Evolutionary conservation across 768 basidiomycete species (phyloP).

Genomic region (Chalciporus chontae): DNA sequence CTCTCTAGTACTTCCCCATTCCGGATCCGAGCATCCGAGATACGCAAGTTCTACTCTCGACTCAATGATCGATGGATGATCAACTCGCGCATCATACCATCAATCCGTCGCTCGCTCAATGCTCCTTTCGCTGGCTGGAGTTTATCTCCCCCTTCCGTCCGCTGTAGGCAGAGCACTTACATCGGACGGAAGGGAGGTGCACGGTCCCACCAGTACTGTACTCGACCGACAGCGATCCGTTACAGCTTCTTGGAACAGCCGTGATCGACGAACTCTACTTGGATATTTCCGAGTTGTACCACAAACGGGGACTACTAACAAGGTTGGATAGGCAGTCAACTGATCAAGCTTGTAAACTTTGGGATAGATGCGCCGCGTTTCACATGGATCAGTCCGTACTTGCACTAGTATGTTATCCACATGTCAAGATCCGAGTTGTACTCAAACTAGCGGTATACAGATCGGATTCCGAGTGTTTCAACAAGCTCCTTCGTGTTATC

Average conservation of each 20-base stretch:
- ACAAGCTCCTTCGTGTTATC: too few relatives aligned
- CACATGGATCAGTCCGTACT: too few relatives aligned
- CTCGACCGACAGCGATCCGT: neutral
- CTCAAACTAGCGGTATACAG: too few relatives aligned
- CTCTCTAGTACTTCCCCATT: neutral
- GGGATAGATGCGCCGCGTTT: too few relatives aligned
- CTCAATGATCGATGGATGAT: neutral
- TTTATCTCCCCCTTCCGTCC: constrained; percentile 19
- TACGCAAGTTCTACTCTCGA: neutral
- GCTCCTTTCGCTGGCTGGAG: neutral
- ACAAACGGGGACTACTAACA: too few relatives aligned
- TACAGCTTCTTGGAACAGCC: neutral
- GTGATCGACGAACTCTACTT: neutral
- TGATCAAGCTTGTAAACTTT: too few relatives aligned
- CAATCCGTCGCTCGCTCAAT: neutral
- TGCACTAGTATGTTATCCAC: too few relatives aligned
- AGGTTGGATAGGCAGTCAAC: too few relatives aligned
- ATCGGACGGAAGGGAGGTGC: constrained; percentile 20
- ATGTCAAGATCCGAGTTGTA: too few relatives aligned
- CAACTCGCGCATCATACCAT: neutral
- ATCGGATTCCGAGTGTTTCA: too few relatives aligned
- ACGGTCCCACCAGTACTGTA: neutral
- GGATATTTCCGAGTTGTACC: neutral
- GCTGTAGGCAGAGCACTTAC: constrained; percentile 21
- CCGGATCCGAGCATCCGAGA: neutral